Base-by-base conservation (phyloP, 352 stramenopile genomes). In the Pythium grandisporangium region DNA sequence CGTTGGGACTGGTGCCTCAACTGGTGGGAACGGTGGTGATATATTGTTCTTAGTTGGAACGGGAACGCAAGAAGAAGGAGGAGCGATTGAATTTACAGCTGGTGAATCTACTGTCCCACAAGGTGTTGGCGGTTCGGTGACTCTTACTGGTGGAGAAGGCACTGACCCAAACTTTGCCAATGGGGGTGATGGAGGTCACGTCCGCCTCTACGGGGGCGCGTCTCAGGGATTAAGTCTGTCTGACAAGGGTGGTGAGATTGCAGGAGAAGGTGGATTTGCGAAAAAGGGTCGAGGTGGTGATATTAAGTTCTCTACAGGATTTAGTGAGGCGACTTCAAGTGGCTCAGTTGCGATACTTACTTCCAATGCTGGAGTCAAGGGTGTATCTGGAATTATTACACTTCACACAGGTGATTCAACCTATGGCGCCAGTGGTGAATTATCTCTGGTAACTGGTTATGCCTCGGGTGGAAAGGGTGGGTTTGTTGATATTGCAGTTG, bases 171-270 rank as follows among this genome's bases (percentile, higher is more conserved):
- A 70, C 50, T 88, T 74, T 42, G 76, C 60, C 2, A 72, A 92
- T 51, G 85, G 87, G 36, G 88, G 89, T 17, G 69, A 82, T 47
- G 88, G 90, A n/a, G 92, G 89, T 26, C 55, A 72, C n/a, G 63
- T 97, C 12, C 70, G 81, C 7, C 33, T 97, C 22, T 71, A 67
- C 49, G 86, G 84, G 45, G 89, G 92, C 43, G 72, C 70, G 32
- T 79, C 76, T 21, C 57, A 95, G 63, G 81, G 90, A 23, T 69
- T 67, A 14, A 79, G 50, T 24, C 34, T 58, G 41, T 36, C 53
- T 39, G 68, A 91, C 43, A 55, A 70, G 39, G 92, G 92, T 22
- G 92, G 90, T 32, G 51, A 66, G 26, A 45, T 95, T 12, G 57
- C 60, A 50, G 30, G 93, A 19, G 67, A 88, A 42, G 84, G 57